phyloP scores from a whole-genome alignment of 164 flowering plant species.

The Umbellularia californica region DNA sequence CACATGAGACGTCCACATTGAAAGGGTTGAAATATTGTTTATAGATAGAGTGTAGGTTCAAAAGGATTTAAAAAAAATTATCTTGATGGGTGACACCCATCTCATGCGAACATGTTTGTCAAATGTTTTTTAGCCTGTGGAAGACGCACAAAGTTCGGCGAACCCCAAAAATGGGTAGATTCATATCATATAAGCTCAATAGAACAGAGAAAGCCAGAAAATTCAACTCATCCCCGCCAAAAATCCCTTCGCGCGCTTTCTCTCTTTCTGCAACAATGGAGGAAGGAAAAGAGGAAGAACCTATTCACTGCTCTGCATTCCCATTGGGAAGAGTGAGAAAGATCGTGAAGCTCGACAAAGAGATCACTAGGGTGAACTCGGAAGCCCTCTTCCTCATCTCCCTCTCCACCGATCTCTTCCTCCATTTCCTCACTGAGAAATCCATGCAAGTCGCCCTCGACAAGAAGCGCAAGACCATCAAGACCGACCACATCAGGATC shows the following conservation, averaged over 20 bases:
- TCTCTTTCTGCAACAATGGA: constrained; percentile 14
- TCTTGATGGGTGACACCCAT: no score
- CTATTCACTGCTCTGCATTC: constrained; percentile 25
- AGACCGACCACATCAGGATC: constrained; percentile 51
- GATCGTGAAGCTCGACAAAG: constrained; percentile 72
- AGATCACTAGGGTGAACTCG: constrained; percentile 62
- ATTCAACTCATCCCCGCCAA: background rate
- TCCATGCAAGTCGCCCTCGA: constrained; percentile 45
- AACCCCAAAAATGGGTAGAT: no score
- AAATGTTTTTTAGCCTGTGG: no score
- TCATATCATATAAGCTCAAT: no score
- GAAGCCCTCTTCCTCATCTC: constrained; percentile 72
- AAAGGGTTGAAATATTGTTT: no score
- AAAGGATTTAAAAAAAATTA: no score
- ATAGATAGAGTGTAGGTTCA: no score
- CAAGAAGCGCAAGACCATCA: constrained; percentile 71
- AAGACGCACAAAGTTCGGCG: no score
- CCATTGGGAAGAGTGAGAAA: constrained; percentile 65
- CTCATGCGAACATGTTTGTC: no score
- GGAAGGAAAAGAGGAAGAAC: constrained; percentile 22
- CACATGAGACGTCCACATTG: no score
- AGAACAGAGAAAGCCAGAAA: no score
- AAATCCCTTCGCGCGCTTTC: background rate
- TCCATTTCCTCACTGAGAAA: constrained; percentile 66
- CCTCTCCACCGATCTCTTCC: constrained; percentile 62